Conservation (phyloP, 495 filamentous ascomycete species). For the Aspergillus campestris region DNA sequence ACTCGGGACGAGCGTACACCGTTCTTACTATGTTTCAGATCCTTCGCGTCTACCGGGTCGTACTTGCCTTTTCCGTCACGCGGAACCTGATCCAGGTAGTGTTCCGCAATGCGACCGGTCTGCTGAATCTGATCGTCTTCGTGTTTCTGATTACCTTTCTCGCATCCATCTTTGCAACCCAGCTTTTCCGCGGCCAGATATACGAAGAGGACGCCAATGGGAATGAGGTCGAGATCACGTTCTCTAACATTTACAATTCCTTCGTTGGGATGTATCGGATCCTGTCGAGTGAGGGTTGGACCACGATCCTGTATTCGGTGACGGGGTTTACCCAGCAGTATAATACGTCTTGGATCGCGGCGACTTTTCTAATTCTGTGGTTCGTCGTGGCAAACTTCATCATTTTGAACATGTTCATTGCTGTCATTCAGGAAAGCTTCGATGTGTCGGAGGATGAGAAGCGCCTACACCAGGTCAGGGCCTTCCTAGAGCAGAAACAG, state of each 20-base stretch:
- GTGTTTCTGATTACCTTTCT: conserved; percentile 93
- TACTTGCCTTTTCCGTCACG: conserved; percentile 81
- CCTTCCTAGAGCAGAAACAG: conserved; percentile 88
- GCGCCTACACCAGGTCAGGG: conserved; percentile 86
- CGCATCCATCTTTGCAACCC: conserved; percentile 84
- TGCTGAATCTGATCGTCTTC: conserved; percentile 91
- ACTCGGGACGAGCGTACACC: conserved; percentile 68
- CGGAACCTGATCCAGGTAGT: conserved; percentile 77
- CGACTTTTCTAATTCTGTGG: conserved; percentile 88
- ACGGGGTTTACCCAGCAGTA: conserved; percentile 54
- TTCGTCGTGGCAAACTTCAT: conserved; percentile 95
- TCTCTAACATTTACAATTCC: conserved; percentile 85
- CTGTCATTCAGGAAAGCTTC: conserved; percentile 99
- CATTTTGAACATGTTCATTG: conserved; percentile 99
- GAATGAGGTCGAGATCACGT: conserved; percentile 56
- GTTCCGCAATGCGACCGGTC: conserved; percentile 82
- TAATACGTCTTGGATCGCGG: conserved; percentile 85
- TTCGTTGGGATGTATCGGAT: conserved; percentile 98
- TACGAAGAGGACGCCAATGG: conserved; percentile 48
- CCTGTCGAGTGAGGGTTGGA: conserved; percentile 97
- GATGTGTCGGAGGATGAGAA: conserved; percentile 99
- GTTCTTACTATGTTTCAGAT: conserved; percentile 95
- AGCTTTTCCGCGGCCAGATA: conserved; percentile 85
- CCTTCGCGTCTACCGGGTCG: conserved; percentile 81
- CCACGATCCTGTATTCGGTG: conserved; percentile 71